These are phyloP conservation scores for Floccularia luteovirens DNA, from an alignment of 768 basidiomycete species.

Conservation along the genomic window DNA sequence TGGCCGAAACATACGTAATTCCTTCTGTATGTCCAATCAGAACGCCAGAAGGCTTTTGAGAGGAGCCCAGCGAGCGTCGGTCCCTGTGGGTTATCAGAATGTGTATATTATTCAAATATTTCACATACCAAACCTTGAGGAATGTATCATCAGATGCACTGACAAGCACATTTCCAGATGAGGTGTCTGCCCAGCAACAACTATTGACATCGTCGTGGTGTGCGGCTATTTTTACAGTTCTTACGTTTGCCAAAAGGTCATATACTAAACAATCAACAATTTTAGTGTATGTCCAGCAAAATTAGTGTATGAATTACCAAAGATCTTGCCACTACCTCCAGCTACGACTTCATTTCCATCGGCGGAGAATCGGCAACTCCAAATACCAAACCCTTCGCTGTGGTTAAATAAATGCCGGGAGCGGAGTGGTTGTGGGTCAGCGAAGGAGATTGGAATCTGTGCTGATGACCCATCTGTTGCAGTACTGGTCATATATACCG, in stretches of 20 bases:
- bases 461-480: constrained; percentile 45
- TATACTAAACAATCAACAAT: constrained; percentile 52
- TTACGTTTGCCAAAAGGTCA: constrained; percentile 72
- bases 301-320: constrained; percentile 33
- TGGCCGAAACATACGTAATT: constrained; percentile 90
- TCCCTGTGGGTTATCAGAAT: constrained; percentile 28
- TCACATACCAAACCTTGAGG: constrained; percentile 87
- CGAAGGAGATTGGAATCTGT: constrained; percentile 58
- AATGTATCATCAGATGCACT: constrained; percentile 94
- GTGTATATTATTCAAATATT: neutral
- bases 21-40: constrained; percentile 95
- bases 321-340: constrained; percentile 78
- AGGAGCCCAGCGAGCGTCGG: constrained; percentile 44
- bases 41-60: constrained; percentile 81
- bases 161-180: constrained; percentile 89
- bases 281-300: constrained; percentile 1
- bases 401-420: constrained; percentile 23
- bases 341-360: constrained; percentile 95
- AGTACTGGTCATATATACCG: constrained; percentile 69
- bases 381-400: constrained; percentile 64
- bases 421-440: constrained; percentile 37
- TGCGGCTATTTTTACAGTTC: constrained; percentile 81
- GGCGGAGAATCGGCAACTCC: constrained; percentile 93
- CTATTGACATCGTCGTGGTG: constrained; percentile 92
- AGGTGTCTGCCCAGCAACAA: constrained; percentile 91